Evolutionary conservation across 2,329 filamentous ascomycete genomes (phyloP), one percentile per base, ranked within the genome.

Genomic region (Apiospora aurea): DNA sequence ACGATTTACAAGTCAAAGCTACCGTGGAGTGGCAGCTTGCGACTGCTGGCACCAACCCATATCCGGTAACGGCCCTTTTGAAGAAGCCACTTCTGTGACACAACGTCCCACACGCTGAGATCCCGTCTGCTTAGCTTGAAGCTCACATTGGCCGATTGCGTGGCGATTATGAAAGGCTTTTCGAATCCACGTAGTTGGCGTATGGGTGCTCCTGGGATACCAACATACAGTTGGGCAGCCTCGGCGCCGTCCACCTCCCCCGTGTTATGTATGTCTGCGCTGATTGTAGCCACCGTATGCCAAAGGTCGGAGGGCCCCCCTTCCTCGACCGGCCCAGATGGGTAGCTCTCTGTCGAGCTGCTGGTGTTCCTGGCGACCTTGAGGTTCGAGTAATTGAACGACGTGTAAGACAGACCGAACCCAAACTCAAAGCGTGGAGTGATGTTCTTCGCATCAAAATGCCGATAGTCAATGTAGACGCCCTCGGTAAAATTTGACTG

Each of bases 171-270:
- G 21, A 81, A 82, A 0, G 86, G 82, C 82, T 93, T 93, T 70
- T 89, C 88, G 72, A 93, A 93, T 8, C 91, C 91, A 10, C 91
- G 84, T n/a, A 93, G 83, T 78, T 93, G 90, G 53, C 86, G 82
- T 0, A 85, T 80, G 0, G 91, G 91, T 8, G 77, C 80, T 0
- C 73, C 78, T 2, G 86, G 86, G 26, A 86, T 83, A 2, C 81
- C 82, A 18, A 88, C 75, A 70, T 88, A 88, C 5, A 88, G 78
- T 79, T 86, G 87, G 24, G 82, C 82, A 10, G 86, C 83, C 77
- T 88, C 86, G 21, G 83, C 82, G 6, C 85, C 86, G 8, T 79
- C 80, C 0, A 82, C 77, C 2, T 69, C 46, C 0, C 86, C 87
- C 1, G 80, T 82, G 74, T 89, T 89, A 10, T 73, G 71, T 4